These are phyloP conservation scores for Camelina hispida DNA, from an alignment of 345 rosid genomes.

Conservation along the genomic window DNA sequence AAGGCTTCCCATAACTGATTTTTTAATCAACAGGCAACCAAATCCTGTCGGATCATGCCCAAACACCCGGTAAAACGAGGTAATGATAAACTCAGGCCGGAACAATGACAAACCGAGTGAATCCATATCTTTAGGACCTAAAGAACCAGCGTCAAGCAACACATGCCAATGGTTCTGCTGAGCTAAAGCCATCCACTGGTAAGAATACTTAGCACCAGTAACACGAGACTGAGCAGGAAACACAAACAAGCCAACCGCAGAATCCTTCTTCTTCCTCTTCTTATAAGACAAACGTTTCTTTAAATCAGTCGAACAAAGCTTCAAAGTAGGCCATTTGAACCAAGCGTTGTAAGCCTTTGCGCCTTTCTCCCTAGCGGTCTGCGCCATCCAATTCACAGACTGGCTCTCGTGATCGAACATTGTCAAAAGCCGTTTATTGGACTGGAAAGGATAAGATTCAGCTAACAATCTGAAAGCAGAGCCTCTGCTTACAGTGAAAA, in stretches of 20 bases:
- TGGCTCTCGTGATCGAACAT: constrained; percentile 97
- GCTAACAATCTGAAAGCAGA: constrained; percentile 85
- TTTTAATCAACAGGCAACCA: constrained; percentile 93
- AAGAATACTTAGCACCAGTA: constrained; percentile 91
- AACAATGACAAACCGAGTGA: constrained; percentile 93
- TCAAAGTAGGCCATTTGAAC: constrained; percentile 90
- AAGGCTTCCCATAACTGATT: constrained; percentile 89
- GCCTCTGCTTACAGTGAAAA: constrained; percentile 88
- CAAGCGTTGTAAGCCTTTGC: constrained; percentile 83
- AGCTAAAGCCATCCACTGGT: constrained; percentile 99
- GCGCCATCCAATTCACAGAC: constrained; percentile 91
- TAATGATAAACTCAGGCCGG: constrained; percentile 93
- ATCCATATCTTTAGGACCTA: constrained; percentile 99
- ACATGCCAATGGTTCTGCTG: constrained; percentile 99
- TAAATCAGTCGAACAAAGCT: constrained; percentile 82
- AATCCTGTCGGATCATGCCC: constrained; percentile 97
- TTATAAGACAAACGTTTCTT: constrained; percentile 72
- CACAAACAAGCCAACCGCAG: constrained; percentile 86
- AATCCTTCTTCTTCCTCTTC: constrained; percentile 81
- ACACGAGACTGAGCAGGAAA: constrained; percentile 97
- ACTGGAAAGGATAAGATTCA: constrained; percentile 79
- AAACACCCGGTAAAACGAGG: constrained; percentile 92
- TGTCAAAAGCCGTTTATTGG: constrained; percentile 70
- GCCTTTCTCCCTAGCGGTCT: constrained; percentile 83
- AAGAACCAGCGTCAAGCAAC: constrained; percentile 95